These are phyloP conservation scores for Senecio squalidus DNA, from an alignment of 140 eudicot species.

Conservation along the genomic window DNA sequence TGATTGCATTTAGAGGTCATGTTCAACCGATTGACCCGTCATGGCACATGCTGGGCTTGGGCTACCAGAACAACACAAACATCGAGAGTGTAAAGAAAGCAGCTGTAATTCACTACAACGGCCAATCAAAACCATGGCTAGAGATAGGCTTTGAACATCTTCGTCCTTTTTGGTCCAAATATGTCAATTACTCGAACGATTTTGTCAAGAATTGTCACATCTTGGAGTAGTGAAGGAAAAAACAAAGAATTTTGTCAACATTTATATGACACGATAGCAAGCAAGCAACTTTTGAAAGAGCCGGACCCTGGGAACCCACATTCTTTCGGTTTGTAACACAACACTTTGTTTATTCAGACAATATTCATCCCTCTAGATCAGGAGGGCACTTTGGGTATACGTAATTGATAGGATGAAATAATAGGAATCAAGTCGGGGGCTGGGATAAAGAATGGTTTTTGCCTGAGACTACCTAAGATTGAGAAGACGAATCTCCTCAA, in stretches of 20 bases:
- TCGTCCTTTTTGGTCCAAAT: conserved; percentile 96
- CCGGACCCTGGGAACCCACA: conserved; percentile 7
- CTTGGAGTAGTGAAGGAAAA: conserved; percentile 50
- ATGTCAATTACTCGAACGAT: conserved; percentile 84
- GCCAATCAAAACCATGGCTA: conserved; percentile 98
- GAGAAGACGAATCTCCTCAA: conserved; percentile 26
- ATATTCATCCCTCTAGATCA: conserved; percentile 28
- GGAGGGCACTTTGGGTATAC: conserved; percentile 31
- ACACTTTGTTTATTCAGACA: conserved; percentile 30
- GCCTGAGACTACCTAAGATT: conserved; percentile 4
- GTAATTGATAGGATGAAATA: conserved; percentile 36
- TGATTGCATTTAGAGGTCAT: conserved; percentile 92
- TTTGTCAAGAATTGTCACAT: conserved; percentile 86
- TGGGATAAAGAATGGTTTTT: conserved; percentile 18
- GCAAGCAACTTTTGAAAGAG: conserved; percentile 17
- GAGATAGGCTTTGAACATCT: conserved; percentile 94
- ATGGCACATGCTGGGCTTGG: conserved; percentile 99
- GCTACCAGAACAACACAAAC: conserved; percentile 80
- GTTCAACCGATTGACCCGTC: conserved; percentile 87
- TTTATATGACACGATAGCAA: conserved; percentile 25
- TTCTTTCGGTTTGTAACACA: conserved; percentile 59
- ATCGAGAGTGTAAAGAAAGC: conserved; percentile 70
- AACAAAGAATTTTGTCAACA: conserved; percentile 32
- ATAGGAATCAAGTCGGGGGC: conserved; percentile 17
- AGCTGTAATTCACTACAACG: conserved; percentile 96